phyloP scores from a whole-genome alignment of 805 yeast genomes.

The Spathaspora arborariae region DNA sequence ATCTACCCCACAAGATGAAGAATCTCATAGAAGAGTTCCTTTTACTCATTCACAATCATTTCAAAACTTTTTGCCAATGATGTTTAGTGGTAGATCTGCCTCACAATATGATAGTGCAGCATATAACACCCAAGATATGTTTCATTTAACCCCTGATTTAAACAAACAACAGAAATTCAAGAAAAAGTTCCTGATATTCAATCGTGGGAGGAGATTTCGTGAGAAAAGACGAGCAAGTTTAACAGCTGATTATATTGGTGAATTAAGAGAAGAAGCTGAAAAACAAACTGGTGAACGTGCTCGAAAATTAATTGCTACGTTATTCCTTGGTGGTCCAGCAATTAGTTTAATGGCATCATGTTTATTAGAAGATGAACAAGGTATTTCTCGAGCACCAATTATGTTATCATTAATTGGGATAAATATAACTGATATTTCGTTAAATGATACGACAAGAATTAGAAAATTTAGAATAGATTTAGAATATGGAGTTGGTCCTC shows the following conservation, averaged over 20 bases:
- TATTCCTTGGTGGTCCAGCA: constrained; percentile 68
- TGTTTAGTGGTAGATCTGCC: constrained; percentile 8
- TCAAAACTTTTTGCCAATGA: constrained; percentile 13
- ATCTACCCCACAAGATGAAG: not conserved
- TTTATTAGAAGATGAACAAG: constrained; percentile 72
- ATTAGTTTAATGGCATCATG: constrained; percentile 71
- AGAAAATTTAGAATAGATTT: constrained; percentile 61
- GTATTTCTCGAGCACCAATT: constrained; percentile 77
- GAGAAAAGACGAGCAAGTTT: constrained; percentile 18
- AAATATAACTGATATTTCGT: constrained; percentile 50
- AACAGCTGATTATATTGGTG: constrained; percentile 14
- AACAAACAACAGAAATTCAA: constrained; percentile 17
- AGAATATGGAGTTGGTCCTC: constrained; percentile 86
- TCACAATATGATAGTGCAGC: constrained; percentile 8
- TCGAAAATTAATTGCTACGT: constrained; percentile 32
- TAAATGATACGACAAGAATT: constrained; percentile 35
- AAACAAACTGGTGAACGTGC: constrained; percentile 35
- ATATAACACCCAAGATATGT: constrained; percentile 1
- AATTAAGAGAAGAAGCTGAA: constrained; percentile 13
- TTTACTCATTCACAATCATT: constrained; percentile 11
- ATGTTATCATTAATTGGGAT: constrained; percentile 70
- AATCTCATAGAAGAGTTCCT: not conserved
- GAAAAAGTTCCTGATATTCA: constrained; percentile 20
- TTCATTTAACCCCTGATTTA: constrained; percentile 10
- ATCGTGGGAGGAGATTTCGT: constrained; percentile 17